Evolutionary conservation across 192 early-diverging fungal species (phyloP).

Genomic region (Entomortierella parvispora): DNA sequence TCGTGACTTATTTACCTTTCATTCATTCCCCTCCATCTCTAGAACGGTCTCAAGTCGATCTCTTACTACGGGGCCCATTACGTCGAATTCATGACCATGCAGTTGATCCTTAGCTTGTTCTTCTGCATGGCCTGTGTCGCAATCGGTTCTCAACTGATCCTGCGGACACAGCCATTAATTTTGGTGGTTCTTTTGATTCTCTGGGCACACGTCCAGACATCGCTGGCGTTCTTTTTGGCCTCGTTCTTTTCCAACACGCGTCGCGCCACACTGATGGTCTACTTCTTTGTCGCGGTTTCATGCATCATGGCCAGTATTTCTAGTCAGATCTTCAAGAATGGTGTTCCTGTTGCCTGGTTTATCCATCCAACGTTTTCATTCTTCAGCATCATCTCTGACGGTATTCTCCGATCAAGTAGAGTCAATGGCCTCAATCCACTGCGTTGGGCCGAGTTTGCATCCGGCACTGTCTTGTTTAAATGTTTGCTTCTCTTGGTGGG

Average conservation of each 20-base stretch:
- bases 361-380: constrained; percentile 43
- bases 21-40: neutral
- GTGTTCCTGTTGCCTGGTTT: constrained; percentile 26
- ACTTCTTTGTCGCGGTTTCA: constrained; percentile 38
- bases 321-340: constrained; percentile 19
- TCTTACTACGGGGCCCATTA: constrained; percentile 36
- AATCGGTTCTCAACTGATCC: constrained; percentile 21
- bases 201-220: constrained; percentile 35
- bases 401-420: constrained; percentile 7
- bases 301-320: constrained; percentile 27
- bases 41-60: constrained; percentile 37
- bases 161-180: constrained; percentile 19
- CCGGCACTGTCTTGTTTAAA: constrained; percentile 15
- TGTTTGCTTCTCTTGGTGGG: constrained; percentile 26
- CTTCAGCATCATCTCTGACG: constrained; percentile 19
- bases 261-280: constrained; percentile 31
- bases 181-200: constrained; percentile 21
- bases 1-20: neutral
- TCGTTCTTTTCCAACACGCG: constrained; percentile 36
- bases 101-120: constrained; percentile 32
- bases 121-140: constrained; percentile 29
- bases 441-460: constrained; percentile 16
- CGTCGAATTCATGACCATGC: constrained; percentile 45
- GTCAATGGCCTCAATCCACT: constrained; percentile 36
- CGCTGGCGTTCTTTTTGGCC: constrained; percentile 19